Evolutionary conservation across 2,329 filamentous ascomycete genomes (phyloP).

Genomic region (Bipolaris cookei): DNA sequence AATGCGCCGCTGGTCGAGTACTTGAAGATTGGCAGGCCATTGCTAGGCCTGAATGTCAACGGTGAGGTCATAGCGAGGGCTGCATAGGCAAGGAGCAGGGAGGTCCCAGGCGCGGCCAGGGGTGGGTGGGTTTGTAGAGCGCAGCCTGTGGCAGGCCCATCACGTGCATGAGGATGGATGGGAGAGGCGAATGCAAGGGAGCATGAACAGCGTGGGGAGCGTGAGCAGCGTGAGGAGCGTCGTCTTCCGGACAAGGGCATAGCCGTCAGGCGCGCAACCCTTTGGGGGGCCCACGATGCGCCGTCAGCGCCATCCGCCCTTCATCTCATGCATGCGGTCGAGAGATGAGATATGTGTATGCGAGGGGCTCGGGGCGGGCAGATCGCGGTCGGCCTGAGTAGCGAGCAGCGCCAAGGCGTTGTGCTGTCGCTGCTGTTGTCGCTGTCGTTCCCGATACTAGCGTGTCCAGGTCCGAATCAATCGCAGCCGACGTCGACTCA

Average conservation of each 20-base stretch:
- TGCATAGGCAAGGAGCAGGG: slow-evolving; percentile 25
- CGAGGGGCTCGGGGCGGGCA: slow-evolving; percentile 35
- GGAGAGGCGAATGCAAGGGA: background rate
- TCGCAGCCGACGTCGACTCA: slow-evolving; percentile 5
- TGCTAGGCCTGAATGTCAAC: slow-evolving; percentile 17
- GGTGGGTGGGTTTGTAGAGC: background rate
- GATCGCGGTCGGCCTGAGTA: slow-evolving; percentile 32
- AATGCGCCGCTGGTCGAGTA: slow-evolving; percentile 37
- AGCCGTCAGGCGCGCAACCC: slow-evolving; percentile 8
- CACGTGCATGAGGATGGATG: slow-evolving; percentile 19
- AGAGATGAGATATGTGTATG: slow-evolving; percentile 34
- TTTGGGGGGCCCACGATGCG: slow-evolving; percentile 13
- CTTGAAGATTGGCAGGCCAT: slow-evolving; percentile 25
- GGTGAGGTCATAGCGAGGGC: slow-evolving; percentile 26
- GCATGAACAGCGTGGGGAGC: too few relatives aligned
- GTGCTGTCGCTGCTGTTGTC: slow-evolving; percentile 7
- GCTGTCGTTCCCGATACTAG: slow-evolving; percentile 18
- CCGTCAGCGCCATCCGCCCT: slow-evolving; percentile 21
- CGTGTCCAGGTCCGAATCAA: slow-evolving; percentile 3
- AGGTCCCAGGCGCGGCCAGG: slow-evolving; percentile 13
- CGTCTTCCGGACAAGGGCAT: slow-evolving; percentile 8
- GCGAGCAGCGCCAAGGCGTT: slow-evolving; percentile 28
- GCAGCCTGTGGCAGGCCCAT: slow-evolving; percentile 12
- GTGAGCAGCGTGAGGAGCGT: background rate
- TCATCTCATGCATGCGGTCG: slow-evolving; percentile 34